These are phyloP conservation scores for Pyrenophora teres DNA, from an alignment of 2,329 filamentous ascomycete genomes.

Conservation along the genomic window DNA sequence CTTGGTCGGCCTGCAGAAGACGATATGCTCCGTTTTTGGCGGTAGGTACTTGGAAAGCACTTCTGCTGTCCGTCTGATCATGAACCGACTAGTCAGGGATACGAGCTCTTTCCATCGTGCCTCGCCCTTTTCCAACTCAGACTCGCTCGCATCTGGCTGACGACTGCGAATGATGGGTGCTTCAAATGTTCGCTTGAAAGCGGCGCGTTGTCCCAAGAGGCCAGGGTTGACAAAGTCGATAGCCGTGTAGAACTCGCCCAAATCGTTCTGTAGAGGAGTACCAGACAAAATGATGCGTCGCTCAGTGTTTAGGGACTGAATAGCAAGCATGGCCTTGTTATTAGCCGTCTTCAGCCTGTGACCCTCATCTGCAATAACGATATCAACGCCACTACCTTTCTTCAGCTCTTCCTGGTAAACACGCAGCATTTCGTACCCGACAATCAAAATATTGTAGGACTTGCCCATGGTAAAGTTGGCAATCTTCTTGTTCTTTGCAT, in stretches of 20 bases:
- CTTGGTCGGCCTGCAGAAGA: constrained; percentile 67
- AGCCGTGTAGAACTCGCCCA: constrained; percentile 69
- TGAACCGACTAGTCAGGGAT: constrained; percentile 65
- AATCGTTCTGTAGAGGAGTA: constrained; percentile 70
- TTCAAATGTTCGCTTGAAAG: constrained; percentile 69
- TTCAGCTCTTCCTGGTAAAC: constrained; percentile 68
- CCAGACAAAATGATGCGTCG: constrained; percentile 68
- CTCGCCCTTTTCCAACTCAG: constrained; percentile 68
- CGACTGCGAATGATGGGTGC: constrained; percentile 66
- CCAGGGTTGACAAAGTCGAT: constrained; percentile 73
- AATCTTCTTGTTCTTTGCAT: constrained; percentile 62
- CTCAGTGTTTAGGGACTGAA: constrained; percentile 66
- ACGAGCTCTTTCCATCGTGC: constrained; percentile 65
- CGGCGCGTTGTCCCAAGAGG: constrained; percentile 64
- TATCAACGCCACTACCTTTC: constrained; percentile 67
- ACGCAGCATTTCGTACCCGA: constrained; percentile 73
- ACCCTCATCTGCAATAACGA: constrained; percentile 72
- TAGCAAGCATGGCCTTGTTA: constrained; percentile 70
- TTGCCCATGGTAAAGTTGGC: constrained; percentile 72
- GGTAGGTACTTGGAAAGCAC: constrained; percentile 69
- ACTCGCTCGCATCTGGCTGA: constrained; percentile 65
- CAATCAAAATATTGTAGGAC: constrained; percentile 72
- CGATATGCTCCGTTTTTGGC: constrained; percentile 69
- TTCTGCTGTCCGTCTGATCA: constrained; percentile 68
- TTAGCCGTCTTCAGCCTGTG: constrained; percentile 70